Conservation (phyloP, 805 yeast genomes). For the Yamadazyma philogaea region DNA sequence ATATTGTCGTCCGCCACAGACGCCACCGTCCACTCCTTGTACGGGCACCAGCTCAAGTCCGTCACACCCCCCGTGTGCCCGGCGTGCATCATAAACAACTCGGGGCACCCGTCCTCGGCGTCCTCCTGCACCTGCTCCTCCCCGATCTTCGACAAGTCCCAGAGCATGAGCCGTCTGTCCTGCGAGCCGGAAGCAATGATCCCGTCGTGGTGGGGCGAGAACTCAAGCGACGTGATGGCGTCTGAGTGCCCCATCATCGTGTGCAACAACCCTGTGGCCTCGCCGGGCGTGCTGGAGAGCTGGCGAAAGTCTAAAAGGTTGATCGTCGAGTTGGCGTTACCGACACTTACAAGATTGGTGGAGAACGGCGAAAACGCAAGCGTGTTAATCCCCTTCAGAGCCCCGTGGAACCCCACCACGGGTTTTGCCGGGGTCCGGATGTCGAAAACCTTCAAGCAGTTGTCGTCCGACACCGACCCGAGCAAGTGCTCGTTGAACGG, state of each 20-base stretch:
- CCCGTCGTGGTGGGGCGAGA: constrained; percentile 76
- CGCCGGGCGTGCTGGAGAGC: constrained; percentile 17
- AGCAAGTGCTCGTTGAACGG: constrained; percentile 46
- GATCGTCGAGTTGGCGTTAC: constrained; percentile 65
- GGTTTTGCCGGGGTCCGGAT: constrained; percentile 34
- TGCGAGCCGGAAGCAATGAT: constrained; percentile 72
- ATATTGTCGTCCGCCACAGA: constrained; percentile 61
- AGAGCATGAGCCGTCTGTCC: constrained; percentile 73
- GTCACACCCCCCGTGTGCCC: constrained; percentile 80
- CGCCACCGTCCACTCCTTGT: constrained; percentile 73
- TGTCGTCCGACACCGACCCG: constrained; percentile 77
- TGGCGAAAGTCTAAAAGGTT: constrained; percentile 63
- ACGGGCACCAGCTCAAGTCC: constrained; percentile 69
- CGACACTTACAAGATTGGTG: constrained; percentile 59
- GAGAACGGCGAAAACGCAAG: constrained; percentile 65
- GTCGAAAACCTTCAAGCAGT: constrained; percentile 53
- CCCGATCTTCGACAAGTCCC: constrained; percentile 81
- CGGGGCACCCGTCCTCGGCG: constrained; percentile 89
- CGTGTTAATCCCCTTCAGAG: constrained; percentile 51
- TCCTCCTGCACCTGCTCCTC: constrained; percentile 84
- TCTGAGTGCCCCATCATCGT: constrained; percentile 80
- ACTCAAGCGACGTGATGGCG: constrained; percentile 67
- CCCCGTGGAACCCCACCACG: constrained; percentile 22
- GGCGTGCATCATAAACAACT: constrained; percentile 86
- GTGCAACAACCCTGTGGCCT: constrained; percentile 46